Conservation (phyloP, 768 basidiomycete genomes). For the Phallus indusiatus region DNA sequence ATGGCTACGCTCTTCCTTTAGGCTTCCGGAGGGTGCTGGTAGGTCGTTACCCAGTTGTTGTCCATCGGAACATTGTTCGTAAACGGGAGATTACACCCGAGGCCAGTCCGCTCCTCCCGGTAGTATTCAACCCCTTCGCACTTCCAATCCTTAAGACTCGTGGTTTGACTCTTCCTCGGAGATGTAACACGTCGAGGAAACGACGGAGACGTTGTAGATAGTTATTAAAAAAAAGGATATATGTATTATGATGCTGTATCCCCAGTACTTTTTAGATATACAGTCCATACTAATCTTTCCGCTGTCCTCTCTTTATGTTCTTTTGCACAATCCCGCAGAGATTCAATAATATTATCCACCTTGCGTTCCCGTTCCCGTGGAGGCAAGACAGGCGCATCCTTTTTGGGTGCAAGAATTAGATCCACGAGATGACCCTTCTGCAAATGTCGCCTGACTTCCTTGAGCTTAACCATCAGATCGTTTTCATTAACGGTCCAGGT, state of each 20-base stretch:
- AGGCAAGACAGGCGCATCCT: constrained; percentile 25
- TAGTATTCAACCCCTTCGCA: not conserved
- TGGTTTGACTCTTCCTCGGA: not conserved
- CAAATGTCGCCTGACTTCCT: constrained; percentile 46
- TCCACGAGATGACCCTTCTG: constrained; percentile 50
- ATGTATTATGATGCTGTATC: not conserved
- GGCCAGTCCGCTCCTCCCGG: not conserved
- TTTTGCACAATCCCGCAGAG: constrained; percentile 38
- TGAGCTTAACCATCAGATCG: constrained; percentile 60
- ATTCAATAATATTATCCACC: constrained; percentile 31
- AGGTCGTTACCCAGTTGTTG: not conserved
- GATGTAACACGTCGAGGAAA: not conserved
- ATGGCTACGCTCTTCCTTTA: constrained; percentile 7
- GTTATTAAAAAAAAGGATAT: not conserved
- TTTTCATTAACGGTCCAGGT: constrained; percentile 53
- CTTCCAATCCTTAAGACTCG: not conserved
- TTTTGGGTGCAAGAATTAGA: constrained; percentile 46
- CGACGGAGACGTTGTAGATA: not conserved
- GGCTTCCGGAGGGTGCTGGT: constrained; percentile 2
- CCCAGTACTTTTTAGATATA: not conserved
- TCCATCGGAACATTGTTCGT: not conserved
- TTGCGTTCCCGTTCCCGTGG: constrained; percentile 33
- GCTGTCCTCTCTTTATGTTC: constrained; percentile 39
- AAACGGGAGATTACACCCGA: not conserved
- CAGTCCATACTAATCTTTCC: not conserved